A percentile compares a stretch with the other conserved stretches of the same genome.
phyloP scores from a whole-genome alignment of 495 filamentous ascomycete genomes.

The Penicillium coprophilum region DNA sequence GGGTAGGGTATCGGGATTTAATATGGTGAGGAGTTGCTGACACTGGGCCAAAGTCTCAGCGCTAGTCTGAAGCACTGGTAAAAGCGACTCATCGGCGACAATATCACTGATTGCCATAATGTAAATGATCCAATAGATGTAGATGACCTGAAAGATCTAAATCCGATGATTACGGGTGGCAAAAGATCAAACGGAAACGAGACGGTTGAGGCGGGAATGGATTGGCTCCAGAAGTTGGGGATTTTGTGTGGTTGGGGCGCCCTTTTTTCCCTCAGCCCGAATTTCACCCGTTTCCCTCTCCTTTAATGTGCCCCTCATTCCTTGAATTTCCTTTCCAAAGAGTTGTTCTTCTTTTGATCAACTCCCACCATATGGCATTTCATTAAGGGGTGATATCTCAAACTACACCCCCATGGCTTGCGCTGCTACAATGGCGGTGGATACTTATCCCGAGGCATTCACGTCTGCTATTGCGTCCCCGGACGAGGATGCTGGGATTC shows the following conservation, averaged over 20 bases:
- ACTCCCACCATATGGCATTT: constrained; percentile 4
- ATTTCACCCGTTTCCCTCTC: constrained; percentile 11
- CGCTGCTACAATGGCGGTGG: constrained; percentile 46
- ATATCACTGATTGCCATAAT: constrained; percentile 57
- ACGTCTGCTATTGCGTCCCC: constrained; percentile 37
- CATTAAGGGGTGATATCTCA: constrained; percentile 8
- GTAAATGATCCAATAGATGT: too few relatives aligned
- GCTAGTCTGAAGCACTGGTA: constrained; percentile 69
- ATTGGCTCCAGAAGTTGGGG: constrained; percentile 24
- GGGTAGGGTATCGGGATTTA: constrained; percentile 49
- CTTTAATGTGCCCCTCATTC: constrained; percentile 12
- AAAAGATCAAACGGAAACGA: constrained; percentile 8
- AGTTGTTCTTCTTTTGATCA: too few relatives aligned
- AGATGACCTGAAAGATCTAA: constrained; percentile 1
- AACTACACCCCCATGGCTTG: constrained; percentile 43
- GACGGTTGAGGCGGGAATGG: constrained; percentile 1
- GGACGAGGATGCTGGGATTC: constrained; percentile 35
- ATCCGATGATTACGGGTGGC: constrained; percentile 5
- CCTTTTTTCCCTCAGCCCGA: constrained; percentile 9
- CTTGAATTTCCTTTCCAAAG: background rate
- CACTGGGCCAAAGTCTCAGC: constrained; percentile 71
- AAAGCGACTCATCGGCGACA: constrained; percentile 68
- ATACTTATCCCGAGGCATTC: constrained; percentile 38
- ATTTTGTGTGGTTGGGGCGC: constrained; percentile 24
- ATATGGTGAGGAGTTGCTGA: constrained; percentile 62